A percentile compares a stretch with the other conserved stretches of the same genome.
These are phyloP conservation scores for Neofusicoccum umdonicola DNA, from an alignment of 2,329 filamentous ascomycete genomes.

Conservation along the genomic window DNA sequence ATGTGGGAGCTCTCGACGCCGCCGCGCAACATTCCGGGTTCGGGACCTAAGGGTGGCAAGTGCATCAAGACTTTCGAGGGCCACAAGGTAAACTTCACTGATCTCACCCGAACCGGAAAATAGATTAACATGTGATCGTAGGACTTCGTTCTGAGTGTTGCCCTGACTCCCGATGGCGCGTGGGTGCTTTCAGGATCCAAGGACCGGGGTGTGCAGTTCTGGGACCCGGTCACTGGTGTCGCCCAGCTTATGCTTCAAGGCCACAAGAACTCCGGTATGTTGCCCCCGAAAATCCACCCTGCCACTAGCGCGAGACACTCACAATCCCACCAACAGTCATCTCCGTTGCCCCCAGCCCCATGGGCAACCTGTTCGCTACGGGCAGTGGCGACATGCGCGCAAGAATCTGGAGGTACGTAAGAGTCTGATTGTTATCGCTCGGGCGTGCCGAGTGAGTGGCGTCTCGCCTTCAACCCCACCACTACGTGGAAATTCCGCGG, in stretches of 20 bases:
- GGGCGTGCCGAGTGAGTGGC: neutral
- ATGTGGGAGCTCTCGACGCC: slow-evolving; percentile 91
- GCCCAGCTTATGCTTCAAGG: slow-evolving; percentile 98
- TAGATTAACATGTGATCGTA: slow-evolving; percentile 33
- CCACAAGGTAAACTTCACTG: slow-evolving; percentile 66
- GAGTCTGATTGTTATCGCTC: neutral
- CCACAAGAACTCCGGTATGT: slow-evolving; percentile 86
- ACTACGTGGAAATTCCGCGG: neutral
- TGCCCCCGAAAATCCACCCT: neutral
- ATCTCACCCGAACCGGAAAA: neutral
- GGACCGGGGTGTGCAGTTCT: slow-evolving; percentile 96
- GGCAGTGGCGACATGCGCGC: slow-evolving; percentile 97
- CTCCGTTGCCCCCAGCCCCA: slow-evolving; percentile 90
- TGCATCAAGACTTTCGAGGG: slow-evolving; percentile 97
- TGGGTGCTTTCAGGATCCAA: slow-evolving; percentile 99
- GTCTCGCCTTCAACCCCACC: neutral
- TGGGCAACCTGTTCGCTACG: slow-evolving; percentile 85
- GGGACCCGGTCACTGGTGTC: slow-evolving; percentile 89
- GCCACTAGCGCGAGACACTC: neutral
- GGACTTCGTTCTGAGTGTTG: slow-evolving; percentile 97
- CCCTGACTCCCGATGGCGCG: slow-evolving; percentile 85
- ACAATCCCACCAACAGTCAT: slow-evolving; percentile 61
- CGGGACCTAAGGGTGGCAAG: slow-evolving; percentile 77
- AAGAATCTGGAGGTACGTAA: slow-evolving; percentile 83
- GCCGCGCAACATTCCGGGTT: slow-evolving; percentile 63